phyloP scores from a whole-genome alignment of 2,329 filamentous ascomycete species.

The Allantophomopsis cytisporea region DNA sequence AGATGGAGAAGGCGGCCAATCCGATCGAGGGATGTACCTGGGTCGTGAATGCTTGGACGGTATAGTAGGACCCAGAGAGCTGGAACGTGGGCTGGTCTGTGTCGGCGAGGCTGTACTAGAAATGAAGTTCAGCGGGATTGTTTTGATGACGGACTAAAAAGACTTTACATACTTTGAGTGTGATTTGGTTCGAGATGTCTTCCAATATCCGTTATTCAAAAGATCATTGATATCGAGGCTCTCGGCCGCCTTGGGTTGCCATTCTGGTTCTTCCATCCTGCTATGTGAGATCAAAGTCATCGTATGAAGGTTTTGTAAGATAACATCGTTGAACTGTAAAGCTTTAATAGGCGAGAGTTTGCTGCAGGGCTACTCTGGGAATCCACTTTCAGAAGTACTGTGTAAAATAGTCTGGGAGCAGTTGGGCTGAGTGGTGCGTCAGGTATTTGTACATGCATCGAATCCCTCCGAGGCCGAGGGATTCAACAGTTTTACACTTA shows the following conservation, averaged over 20 bases:
- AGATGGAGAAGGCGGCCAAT: not conserved
- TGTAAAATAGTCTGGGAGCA: too few relatives aligned
- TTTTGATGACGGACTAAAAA: not conserved
- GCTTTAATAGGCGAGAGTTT: too few relatives aligned
- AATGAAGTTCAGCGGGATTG: not conserved
- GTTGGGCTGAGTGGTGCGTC: too few relatives aligned
- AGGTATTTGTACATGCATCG: too few relatives aligned
- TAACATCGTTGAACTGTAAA: too few relatives aligned
- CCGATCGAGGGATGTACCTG: not conserved
- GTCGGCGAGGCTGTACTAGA: not conserved
- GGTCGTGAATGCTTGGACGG: not conserved
- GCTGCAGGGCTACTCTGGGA: too few relatives aligned
- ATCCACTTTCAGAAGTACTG: too few relatives aligned
- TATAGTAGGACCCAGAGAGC: not conserved
- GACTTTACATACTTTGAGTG: not conserved
- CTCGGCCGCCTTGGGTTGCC: not conserved
- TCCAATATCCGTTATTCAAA: constrained; percentile 11
- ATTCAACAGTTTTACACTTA: too few relatives aligned
- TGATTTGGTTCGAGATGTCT: constrained; percentile 5
- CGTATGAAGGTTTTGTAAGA: too few relatives aligned
- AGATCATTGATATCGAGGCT: not conserved
- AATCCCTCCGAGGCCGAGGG: too few relatives aligned
- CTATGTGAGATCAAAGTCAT: too few relatives aligned
- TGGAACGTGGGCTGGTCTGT: not conserved
- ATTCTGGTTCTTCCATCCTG: not conserved